These are phyloP conservation scores for Fusarium albidum DNA, from an alignment of 2,329 filamentous ascomycete genomes.

Conservation along the genomic window DNA sequence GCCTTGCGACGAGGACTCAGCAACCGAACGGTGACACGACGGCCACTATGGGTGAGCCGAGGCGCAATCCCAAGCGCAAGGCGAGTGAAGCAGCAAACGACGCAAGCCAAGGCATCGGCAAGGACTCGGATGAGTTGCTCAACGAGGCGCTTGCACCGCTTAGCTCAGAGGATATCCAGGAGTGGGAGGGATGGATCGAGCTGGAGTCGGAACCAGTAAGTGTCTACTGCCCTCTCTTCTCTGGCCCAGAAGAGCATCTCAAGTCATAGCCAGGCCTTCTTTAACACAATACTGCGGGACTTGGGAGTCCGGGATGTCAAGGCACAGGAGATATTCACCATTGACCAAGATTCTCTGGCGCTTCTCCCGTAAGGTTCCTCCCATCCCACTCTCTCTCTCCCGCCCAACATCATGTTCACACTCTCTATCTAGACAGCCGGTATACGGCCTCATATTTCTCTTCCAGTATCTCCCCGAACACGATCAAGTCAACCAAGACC, in stretches of 20 bases:
- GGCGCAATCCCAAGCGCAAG: constrained; percentile 56
- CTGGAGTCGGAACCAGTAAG: constrained; percentile 88
- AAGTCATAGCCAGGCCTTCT: constrained; percentile 68
- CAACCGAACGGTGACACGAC: not conserved
- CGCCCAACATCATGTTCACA: constrained; percentile 14
- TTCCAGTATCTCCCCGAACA: constrained; percentile 73
- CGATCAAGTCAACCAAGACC: constrained; percentile 60
- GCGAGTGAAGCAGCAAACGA: constrained; percentile 46
- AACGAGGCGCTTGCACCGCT: constrained; percentile 57
- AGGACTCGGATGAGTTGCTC: constrained; percentile 52
- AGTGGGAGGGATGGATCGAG: constrained; percentile 80
- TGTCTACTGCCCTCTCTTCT: not conserved
- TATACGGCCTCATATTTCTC: constrained; percentile 89
- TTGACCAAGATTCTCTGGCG: constrained; percentile 73
- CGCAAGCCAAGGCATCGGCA: constrained; percentile 35
- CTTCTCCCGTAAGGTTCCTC: constrained; percentile 63
- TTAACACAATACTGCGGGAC: constrained; percentile 83
- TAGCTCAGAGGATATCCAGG: constrained; percentile 59
- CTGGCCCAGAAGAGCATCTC: not conserved
- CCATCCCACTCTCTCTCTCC: not conserved
- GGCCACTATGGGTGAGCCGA: constrained; percentile 32
- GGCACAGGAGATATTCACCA: constrained; percentile 77
- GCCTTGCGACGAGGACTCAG: constrained; percentile 28
- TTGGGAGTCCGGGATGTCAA: constrained; percentile 79
- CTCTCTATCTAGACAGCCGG: constrained; percentile 68